Evolutionary conservation across 148 eudicot genomes (phyloP), one percentile per base, ranked within the genome.

Genomic region (Vaccinium myrtillus): DNA sequence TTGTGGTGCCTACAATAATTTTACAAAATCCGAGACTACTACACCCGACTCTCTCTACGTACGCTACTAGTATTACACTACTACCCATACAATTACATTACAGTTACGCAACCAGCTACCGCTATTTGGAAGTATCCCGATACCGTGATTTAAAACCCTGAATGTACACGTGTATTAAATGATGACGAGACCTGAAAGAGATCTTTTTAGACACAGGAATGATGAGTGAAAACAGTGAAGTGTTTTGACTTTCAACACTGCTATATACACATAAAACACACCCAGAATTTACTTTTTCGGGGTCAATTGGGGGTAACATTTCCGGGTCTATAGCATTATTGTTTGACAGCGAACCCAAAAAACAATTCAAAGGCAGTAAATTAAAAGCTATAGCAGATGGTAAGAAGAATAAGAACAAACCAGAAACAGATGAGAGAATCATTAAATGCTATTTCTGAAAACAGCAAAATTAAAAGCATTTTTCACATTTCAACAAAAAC

Each of bases 241-340:
- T 46, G 5, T 67, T 81, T 81, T 81, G 55, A 81, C 55, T 63
- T 65, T 48, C n/a, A n/a, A n/a, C n/a, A n/a, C n/a, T n/a, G n/a
- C n/a, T n/a, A n/a, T n/a, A n/a, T n/a, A n/a, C n/a, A n/a, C n/a
- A n/a, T n/a, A n/a, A n/a, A n/a, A n/a, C n/a, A n/a, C n/a, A n/a
- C n/a, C n/a, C n/a, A n/a, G n/a, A n/a, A n/a, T n/a, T n/a, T n/a
- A n/a, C n/a, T n/a, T n/a, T n/a, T n/a, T n/a, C n/a, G n/a, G n/a
- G n/a, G n/a, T n/a, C n/a, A n/a, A n/a, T n/a, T n/a, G n/a, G n/a
- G n/a, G n/a, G n/a, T n/a, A n/a, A n/a, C n/a, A n/a, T n/a, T n/a
- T n/a, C n/a, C n/a, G n/a, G n/a, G n/a, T n/a, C n/a, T n/a, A n/a
- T n/a, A n/a, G n/a, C n/a, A n/a, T n/a, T n/a, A n/a, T n/a, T n/a